Conservation (phyloP, 1,139 yeast genomes). For the Debaryomyces robertsiae region DNA sequence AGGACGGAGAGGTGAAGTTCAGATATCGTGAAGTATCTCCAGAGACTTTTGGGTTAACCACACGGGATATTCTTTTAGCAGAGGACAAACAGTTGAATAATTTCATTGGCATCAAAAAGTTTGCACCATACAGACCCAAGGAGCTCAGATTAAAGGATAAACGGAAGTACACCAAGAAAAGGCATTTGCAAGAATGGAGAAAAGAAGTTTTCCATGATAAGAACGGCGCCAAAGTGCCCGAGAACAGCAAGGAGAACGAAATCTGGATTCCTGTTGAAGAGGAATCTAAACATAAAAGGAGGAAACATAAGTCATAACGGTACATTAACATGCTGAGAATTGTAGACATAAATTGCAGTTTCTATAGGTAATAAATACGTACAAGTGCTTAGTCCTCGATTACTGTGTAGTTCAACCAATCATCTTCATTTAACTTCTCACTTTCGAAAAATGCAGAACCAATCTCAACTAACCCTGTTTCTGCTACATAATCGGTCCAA, state of each 20-base stretch:
- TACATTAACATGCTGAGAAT: constrained; percentile 2
- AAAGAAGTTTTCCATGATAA: constrained; percentile 71
- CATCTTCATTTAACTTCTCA: constrained; percentile 3
- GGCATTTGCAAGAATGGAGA: constrained; percentile 87
- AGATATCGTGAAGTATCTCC: constrained; percentile 95
- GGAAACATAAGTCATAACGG: background rate
- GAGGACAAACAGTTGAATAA: constrained; percentile 84
- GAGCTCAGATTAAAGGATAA: constrained; percentile 77
- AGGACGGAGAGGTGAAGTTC: constrained; percentile 55
- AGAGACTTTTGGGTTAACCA: constrained; percentile 82
- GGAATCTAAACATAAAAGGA: constrained; percentile 3
- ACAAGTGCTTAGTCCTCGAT: background rate
- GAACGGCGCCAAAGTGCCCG: constrained; percentile 53
- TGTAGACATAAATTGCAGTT: background rate
- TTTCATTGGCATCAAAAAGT: constrained; percentile 84
- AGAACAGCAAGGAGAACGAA: constrained; percentile 34
- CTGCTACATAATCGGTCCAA: constrained; percentile 58
- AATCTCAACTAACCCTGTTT: constrained; percentile 52
- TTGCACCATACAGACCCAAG: constrained; percentile 87
- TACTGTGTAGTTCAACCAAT: constrained; percentile 1
- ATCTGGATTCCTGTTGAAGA: constrained; percentile 41
- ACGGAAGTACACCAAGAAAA: constrained; percentile 81
- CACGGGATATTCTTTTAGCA: constrained; percentile 87
- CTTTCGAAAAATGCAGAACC: constrained; percentile 14
- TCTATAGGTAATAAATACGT: constrained; percentile 1